phyloP scores from a whole-genome alignment of 2,329 filamentous ascomycete species.

The Pezicula carpinea region DNA sequence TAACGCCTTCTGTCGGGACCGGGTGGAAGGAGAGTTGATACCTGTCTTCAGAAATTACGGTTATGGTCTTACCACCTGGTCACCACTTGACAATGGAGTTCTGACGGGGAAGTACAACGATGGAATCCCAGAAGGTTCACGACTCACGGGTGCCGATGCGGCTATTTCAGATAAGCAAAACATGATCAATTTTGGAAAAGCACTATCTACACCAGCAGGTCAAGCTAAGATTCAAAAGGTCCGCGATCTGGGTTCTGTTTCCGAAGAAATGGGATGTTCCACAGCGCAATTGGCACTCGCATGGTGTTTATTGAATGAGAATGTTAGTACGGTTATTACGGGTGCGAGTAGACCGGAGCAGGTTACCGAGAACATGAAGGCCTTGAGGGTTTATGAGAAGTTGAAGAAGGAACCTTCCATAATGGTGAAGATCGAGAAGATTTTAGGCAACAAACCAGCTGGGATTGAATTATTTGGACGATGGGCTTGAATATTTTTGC shows the following conservation, averaged over 20 bases:
- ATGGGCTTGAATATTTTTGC: no score
- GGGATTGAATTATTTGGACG: no score
- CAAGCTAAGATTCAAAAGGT: slow-evolving; percentile 57
- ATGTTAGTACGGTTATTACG: slow-evolving; percentile 57
- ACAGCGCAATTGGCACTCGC: slow-evolving; percentile 49
- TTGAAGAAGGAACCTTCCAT: no score
- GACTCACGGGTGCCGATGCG: no score
- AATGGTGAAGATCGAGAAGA: no score
- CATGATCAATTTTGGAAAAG: slow-evolving; percentile 34
- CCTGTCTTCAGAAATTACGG: slow-evolving; percentile 56
- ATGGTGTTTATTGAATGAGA: slow-evolving; percentile 58
- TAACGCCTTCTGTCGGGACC: slow-evolving; percentile 56
- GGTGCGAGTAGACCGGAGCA: slow-evolving; percentile 54
- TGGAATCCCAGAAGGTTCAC: slow-evolving; percentile 53
- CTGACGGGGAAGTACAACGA: slow-evolving; percentile 65
- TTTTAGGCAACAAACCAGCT: no score
- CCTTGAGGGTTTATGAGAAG: no score
- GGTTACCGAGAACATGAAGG: slow-evolving; percentile 54
- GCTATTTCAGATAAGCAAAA: slow-evolving; percentile 47
- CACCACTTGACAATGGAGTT: slow-evolving; percentile 54
- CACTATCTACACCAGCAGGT: slow-evolving; percentile 40
- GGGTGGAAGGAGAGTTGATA: slow-evolving; percentile 59
- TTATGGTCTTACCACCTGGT: slow-evolving; percentile 59
- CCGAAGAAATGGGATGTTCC: slow-evolving; percentile 56
- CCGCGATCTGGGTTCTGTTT: slow-evolving; percentile 55